phyloP scores from a whole-genome alignment of 257 asterid species.

The Primulina tabacum region DNA sequence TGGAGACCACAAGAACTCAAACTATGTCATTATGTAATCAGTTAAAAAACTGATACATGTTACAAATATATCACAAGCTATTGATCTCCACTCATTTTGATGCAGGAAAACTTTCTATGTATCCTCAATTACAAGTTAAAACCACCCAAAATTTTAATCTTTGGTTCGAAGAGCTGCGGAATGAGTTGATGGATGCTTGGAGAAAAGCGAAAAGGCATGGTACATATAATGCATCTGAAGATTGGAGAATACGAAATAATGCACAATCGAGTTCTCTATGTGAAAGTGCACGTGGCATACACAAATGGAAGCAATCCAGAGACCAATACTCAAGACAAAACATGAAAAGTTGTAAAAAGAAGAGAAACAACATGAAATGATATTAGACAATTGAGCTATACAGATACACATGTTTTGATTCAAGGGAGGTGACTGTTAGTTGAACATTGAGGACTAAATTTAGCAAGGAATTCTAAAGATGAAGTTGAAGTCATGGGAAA shows the following conservation, averaged over 20 bases:
- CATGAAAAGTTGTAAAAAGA: neutral
- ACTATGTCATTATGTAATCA: neutral
- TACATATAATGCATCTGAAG: too few species aligned
- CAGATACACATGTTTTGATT: neutral
- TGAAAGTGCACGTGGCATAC: conserved; percentile 2
- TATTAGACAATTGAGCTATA: neutral
- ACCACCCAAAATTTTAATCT: too few species aligned
- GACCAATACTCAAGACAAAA: neutral
- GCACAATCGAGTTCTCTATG: neutral
- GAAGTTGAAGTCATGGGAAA: neutral
- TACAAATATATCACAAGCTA: too few species aligned
- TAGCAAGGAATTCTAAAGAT: neutral
- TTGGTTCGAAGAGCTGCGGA: too few species aligned
- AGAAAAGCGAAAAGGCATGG: neutral
- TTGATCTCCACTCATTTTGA: too few species aligned
- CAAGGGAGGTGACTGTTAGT: neutral
- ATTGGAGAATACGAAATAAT: neutral
- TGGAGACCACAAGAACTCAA: conserved; percentile 1
- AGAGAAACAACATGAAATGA: neutral
- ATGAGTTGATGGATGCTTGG: too few species aligned
- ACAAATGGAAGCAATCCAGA: neutral
- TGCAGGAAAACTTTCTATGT: too few species aligned
- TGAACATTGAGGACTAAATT: neutral
- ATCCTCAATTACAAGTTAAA: too few species aligned
- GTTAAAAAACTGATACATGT: neutral